phyloP scores from a whole-genome alignment of 768 basidiomycete species.

The Steccherinum ochraceum region DNA sequence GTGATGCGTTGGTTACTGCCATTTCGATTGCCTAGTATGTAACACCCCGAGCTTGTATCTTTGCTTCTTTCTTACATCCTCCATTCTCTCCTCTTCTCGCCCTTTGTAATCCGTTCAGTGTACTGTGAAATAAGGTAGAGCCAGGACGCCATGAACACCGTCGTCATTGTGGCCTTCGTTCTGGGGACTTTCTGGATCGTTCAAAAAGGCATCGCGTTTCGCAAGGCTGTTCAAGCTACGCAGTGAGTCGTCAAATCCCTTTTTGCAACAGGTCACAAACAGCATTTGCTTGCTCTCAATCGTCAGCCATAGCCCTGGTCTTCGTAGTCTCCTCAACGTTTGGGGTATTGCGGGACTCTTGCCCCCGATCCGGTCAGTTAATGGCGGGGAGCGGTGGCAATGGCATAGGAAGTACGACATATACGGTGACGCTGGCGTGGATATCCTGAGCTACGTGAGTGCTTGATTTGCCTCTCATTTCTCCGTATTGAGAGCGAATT shows the following conservation, averaged over 20 bases:
- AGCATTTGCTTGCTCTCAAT: too few relatives aligned
- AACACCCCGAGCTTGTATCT: too few relatives aligned
- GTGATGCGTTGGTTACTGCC: too few relatives aligned
- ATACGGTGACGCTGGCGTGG: constrained; percentile 15
- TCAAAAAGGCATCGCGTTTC: background rate
- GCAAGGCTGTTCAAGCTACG: background rate
- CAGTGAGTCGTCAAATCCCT: background rate
- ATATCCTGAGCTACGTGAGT: constrained; percentile 19
- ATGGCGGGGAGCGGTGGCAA: constrained; percentile 12
- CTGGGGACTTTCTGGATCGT: background rate
- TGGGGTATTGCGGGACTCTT: constrained; percentile 9
- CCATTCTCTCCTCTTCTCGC: too few relatives aligned
- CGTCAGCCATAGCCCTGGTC: background rate
- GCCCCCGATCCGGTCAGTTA: constrained; percentile 12
- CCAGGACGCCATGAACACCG: background rate
- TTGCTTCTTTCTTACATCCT: too few relatives aligned
- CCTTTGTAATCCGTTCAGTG: too few relatives aligned
- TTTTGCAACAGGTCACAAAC: background rate
- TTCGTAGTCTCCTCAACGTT: constrained; percentile 7
- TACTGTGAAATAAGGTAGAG: too few relatives aligned
- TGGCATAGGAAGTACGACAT: constrained; percentile 17
- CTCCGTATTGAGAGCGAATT: too few relatives aligned
- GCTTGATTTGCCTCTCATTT: too few relatives aligned
- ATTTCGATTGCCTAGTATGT: too few relatives aligned
- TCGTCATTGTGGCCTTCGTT: background rate